Percentiles rank a stretch among this genome's conserved stretches.
These are phyloP conservation scores for Bimuria novae-zelandiae DNA, from an alignment of 2,329 filamentous ascomycete species.

Conservation along the genomic window DNA sequence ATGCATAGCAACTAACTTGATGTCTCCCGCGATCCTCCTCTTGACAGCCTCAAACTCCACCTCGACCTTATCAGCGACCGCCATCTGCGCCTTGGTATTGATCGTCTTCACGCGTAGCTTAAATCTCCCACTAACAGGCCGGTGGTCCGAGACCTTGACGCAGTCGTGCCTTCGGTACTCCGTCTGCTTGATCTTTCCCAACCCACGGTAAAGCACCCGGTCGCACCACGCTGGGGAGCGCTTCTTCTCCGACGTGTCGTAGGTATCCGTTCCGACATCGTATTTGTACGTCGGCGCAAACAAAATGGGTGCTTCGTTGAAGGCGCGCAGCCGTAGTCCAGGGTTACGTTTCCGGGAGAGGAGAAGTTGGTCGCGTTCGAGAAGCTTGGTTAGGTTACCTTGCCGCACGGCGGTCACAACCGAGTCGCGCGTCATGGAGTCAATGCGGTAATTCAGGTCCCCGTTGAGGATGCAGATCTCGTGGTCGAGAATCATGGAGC, in stretches of 20 bases:
- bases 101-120: constrained; percentile 84
- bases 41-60: constrained; percentile 75
- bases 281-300: constrained; percentile 99
- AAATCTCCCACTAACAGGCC: constrained; percentile 87
- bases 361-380: constrained; percentile 91
- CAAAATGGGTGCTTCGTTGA: constrained; percentile 86
- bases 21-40: constrained; percentile 68
- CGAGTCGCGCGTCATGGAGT: constrained; percentile 92
- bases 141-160: constrained; percentile 86
- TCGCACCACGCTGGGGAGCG: constrained; percentile 96
- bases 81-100: constrained; percentile 66
- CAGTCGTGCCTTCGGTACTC: constrained; percentile 85
- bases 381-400: constrained; percentile 80
- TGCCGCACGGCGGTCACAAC: constrained; percentile 84
- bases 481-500: constrained; percentile 92
- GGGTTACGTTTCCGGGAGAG: constrained; percentile 88
- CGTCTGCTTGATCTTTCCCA: constrained; percentile 80
- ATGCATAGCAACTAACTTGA: constrained; percentile 67
- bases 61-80: constrained; percentile 74
- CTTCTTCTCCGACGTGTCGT: constrained; percentile 94
- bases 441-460: constrained; percentile 97
- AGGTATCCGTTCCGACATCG: constrained; percentile 91
- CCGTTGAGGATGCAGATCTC: constrained; percentile 97
- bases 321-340: constrained; percentile 83
- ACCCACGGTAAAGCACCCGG: constrained; percentile 81